These are phyloP conservation scores for Cladosporium sp. DNA, from an alignment of 2,329 filamentous ascomycete genomes.

Conservation along the genomic window DNA sequence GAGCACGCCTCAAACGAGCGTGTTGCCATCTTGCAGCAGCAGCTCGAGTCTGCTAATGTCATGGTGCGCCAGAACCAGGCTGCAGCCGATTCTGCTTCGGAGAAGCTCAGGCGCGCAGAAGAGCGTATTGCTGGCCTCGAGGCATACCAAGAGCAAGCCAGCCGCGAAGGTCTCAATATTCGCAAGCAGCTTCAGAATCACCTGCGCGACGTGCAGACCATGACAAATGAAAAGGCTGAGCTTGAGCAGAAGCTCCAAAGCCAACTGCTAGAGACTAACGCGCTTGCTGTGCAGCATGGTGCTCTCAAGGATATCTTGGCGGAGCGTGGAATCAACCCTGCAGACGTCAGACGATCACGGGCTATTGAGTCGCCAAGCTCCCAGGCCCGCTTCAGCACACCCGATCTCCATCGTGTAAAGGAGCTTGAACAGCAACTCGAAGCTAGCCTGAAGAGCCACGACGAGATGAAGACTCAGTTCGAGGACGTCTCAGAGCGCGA, in stretches of 20 bases:
- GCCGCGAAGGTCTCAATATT: slow-evolving; percentile 83
- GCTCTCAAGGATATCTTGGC: slow-evolving; percentile 88
- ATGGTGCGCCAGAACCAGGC: slow-evolving; percentile 84
- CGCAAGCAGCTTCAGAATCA: slow-evolving; percentile 83
- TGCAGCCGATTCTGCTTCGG: slow-evolving; percentile 78
- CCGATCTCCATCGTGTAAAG: slow-evolving; percentile 71
- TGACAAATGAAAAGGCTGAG: slow-evolving; percentile 75
- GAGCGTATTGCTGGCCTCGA: slow-evolving; percentile 95
- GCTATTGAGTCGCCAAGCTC: slow-evolving; percentile 69
- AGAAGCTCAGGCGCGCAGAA: slow-evolving; percentile 86
- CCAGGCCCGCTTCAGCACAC: slow-evolving; percentile 60
- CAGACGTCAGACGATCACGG: slow-evolving; percentile 65
- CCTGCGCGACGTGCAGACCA: slow-evolving; percentile 75
- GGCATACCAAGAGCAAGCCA: slow-evolving; percentile 95
- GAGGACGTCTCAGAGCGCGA: slow-evolving; percentile 73
- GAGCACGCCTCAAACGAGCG: slow-evolving; percentile 59
- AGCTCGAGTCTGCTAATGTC: slow-evolving; percentile 70
- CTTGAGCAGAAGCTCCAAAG: slow-evolving; percentile 76
- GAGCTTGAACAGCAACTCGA: slow-evolving; percentile 88
- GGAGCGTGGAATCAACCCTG: slow-evolving; percentile 80
- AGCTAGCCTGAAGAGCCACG: slow-evolving; percentile 69
- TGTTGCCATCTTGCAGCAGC: slow-evolving; percentile 68
- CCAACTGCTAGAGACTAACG: slow-evolving; percentile 90
- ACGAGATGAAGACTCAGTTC: slow-evolving; percentile 74
- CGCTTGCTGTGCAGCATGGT: slow-evolving; percentile 83